Conservation (phyloP, 2,329 filamentous ascomycete genomes). For the Sarocladiaceae sp. region DNA sequence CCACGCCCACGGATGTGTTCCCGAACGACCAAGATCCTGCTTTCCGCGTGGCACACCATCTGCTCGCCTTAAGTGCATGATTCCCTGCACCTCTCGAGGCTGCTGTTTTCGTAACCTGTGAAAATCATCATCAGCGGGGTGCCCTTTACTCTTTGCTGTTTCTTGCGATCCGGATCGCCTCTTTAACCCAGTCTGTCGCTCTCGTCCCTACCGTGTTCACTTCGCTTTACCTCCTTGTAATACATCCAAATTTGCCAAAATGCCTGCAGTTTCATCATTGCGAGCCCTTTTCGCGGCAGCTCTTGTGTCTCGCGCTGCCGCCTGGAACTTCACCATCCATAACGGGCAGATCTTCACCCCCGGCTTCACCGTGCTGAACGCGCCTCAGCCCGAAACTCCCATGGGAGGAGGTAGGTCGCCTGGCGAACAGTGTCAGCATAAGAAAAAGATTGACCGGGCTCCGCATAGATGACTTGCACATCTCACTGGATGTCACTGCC, state of each 20-base stretch:
- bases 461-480: slow-evolving; percentile 51
- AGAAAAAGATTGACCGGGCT: neutral
- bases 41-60: too few species aligned
- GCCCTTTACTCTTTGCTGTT: neutral
- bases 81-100: too few species aligned
- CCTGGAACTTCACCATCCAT: slow-evolving; percentile 48
- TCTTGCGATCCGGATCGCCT: neutral
- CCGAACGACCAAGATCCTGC: slow-evolving; percentile 6
- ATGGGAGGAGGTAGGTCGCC: slow-evolving; percentile 51
- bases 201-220: neutral
- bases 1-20: slow-evolving; percentile 1
- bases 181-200: neutral
- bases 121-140: slow-evolving; percentile 1
- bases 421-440: neutral
- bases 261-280: too few species aligned
- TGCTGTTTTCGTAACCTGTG: too few species aligned
- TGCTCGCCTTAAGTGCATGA: too few species aligned
- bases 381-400: slow-evolving; percentile 59
- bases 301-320: slow-evolving; percentile 21
- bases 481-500: slow-evolving; percentile 61
- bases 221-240: neutral
- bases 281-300: slow-evolving; percentile 11
- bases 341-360: slow-evolving; percentile 65
- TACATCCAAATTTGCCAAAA: too few species aligned
- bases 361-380: slow-evolving; percentile 59